These are phyloP conservation scores for Penicillium griseofulvum DNA, from an alignment of 2,329 filamentous ascomycete genomes.

Conservation along the genomic window DNA sequence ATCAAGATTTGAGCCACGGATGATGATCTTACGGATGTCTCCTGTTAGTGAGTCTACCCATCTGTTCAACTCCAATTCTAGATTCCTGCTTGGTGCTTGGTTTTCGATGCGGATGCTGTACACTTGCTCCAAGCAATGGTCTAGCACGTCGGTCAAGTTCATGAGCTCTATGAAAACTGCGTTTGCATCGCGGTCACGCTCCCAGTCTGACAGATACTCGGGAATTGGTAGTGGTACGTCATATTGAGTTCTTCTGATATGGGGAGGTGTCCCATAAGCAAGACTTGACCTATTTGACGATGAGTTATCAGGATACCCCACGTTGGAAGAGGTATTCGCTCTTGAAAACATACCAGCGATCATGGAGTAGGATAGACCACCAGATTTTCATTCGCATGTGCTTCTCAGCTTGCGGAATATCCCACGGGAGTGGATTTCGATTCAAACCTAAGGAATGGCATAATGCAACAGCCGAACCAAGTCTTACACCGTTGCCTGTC, in stretches of 20 bases:
- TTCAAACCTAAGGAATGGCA: conserved; percentile 57
- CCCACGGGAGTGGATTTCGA: conserved; percentile 53
- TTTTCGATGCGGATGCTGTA: conserved; percentile 32
- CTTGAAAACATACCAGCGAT: conserved; percentile 50
- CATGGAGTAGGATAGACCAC: conserved; percentile 57
- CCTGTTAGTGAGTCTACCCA: conserved; percentile 48
- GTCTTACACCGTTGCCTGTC: conserved; percentile 53
- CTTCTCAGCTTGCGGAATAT: conserved; percentile 53
- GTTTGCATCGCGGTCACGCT: conserved; percentile 28
- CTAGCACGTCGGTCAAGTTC: conserved; percentile 46
- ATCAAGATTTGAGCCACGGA: conserved; percentile 44
- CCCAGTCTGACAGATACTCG: conserved; percentile 31
- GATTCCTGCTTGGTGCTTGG: conserved; percentile 12
- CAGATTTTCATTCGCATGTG: conserved; percentile 53
- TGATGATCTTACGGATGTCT: conserved; percentile 41
- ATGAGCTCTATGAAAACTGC: conserved; percentile 48
- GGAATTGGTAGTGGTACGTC: conserved; percentile 49
- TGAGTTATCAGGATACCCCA: not conserved
- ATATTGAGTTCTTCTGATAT: conserved; percentile 47
- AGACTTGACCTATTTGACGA: conserved; percentile 47
- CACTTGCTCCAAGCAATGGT: conserved; percentile 34
- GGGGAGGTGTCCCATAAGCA: conserved; percentile 54
- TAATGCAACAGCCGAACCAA: conserved; percentile 53
- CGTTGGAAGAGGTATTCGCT: not conserved
- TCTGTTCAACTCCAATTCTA: conserved; percentile 42